Evolutionary conservation across 2,329 filamentous ascomycete species (phyloP).

Genomic region (Aspergillus sp.): DNA sequence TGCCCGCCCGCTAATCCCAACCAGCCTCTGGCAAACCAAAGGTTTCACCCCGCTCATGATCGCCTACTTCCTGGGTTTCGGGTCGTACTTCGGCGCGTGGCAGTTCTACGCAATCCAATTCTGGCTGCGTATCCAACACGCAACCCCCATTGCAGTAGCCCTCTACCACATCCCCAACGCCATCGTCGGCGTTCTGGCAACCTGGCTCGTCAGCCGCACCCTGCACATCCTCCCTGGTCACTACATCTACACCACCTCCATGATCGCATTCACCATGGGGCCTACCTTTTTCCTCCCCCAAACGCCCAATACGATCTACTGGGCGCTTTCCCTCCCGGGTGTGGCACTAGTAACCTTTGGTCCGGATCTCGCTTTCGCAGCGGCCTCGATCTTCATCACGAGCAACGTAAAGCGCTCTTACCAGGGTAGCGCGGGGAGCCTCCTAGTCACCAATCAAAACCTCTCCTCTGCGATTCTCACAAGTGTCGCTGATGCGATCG

Average conservation of each 20-base stretch:
- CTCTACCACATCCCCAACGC: conserved; percentile 43
- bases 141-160: conserved; percentile 35
- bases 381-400: conserved; percentile 45
- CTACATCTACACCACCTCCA: conserved; percentile 41
- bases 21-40: conserved; percentile 36
- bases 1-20: conserved; percentile 41
- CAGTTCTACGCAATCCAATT: conserved; percentile 38
- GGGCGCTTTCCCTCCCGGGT: conserved; percentile 41
- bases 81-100: conserved; percentile 39
- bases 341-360: conserved; percentile 43
- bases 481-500: conserved; percentile 32
- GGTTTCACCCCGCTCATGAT: conserved; percentile 40
- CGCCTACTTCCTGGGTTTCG: conserved; percentile 40
- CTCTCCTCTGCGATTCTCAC: conserved; percentile 39
- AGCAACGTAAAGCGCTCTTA: conserved; percentile 42
- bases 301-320: conserved; percentile 37
- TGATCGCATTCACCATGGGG: conserved; percentile 35
- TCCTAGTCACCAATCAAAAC: conserved; percentile 44
- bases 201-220: conserved; percentile 41
- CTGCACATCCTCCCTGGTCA: conserved; percentile 43
- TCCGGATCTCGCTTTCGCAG: conserved; percentile 43
- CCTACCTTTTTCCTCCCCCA: conserved; percentile 38
- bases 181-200: conserved; percentile 39
- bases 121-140: conserved; percentile 34
- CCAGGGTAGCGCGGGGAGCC: conserved; percentile 41